Base-by-base conservation (phyloP, 495 filamentous ascomycete species). In the Xylaria nigripes region DNA sequence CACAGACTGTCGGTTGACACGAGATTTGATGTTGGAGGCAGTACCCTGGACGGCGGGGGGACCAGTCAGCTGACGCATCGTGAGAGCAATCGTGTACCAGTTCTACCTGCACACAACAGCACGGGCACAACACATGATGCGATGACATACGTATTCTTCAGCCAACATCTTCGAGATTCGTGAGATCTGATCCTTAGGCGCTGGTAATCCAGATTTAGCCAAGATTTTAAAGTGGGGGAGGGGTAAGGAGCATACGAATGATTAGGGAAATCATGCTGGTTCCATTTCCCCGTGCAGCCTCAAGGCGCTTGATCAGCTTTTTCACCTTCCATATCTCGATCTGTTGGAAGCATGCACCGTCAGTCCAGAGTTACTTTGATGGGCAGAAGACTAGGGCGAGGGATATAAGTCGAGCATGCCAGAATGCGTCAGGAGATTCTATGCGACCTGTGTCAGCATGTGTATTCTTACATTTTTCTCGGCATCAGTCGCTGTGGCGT, bases 241-340 rank as follows among this genome's bases (percentile, higher is more conserved):
- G 52, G 62, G 60, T 59, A 51, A 55, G 48, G 43, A 55, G 46
- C 86, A 60, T 73, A 92, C 89, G 93, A 63, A 98, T 98, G 61
- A 98, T 97, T 61, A 98, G 81, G 30, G 92, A 96, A 69, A 98
- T 98, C 93, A 96, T 96, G 70, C 84, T 89, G 55, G 91, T 96
- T 74, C 91, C 91, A 78, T 96, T 96, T 69, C 91, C 91, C 61
- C 90, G 76, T 44, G 90, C 90, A 50, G 87, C 85, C 70, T 95
- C 92, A 61, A 96, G 86, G 50, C 91, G 85, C 76, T 95, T 96
- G 73, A 96, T 93, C 60, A 96, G 75, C 76, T 98, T 97, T 81
- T 98, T 98, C 57, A 98, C 80, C 74, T 84, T 84, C 81, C 81
- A 84, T 72, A 83, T 88, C 79, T 89, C 85, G 63, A 84, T 84